A percentile compares a stretch with the other conserved stretches of the same genome.
Conservation (phyloP, 441 rosid genomes). For the Syzygium malaccense region DNA sequence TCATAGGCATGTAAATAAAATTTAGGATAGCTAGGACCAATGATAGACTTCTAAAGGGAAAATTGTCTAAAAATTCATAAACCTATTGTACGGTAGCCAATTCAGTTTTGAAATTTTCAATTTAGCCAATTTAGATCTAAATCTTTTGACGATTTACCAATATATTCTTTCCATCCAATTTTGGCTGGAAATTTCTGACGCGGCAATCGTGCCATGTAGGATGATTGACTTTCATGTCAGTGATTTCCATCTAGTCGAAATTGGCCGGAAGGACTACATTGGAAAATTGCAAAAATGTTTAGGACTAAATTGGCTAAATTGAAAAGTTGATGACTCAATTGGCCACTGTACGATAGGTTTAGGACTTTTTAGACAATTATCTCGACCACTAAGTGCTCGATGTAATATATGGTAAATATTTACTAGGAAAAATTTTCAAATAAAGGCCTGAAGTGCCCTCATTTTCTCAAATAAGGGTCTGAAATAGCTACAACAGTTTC, state of each 20-base stretch:
- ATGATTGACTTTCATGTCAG: rapidly evolving
- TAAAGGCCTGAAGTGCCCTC: no score
- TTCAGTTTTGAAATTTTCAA: neutral
- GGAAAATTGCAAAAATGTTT: neutral
- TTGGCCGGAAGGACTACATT: neutral
- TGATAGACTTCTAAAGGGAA: neutral
- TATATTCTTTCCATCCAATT: rapidly evolving
- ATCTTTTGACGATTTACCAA: neutral
- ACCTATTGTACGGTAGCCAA: rapidly evolving
- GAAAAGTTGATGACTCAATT: neutral
- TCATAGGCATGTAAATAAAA: neutral
- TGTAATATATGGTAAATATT: no score
- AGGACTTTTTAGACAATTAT: neutral
- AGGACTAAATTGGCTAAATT: neutral
- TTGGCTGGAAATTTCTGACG: neutral
- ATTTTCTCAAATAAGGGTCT: no score
- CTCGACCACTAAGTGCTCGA: neutral
- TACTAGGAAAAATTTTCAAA: no score
- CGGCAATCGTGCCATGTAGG: neutral
- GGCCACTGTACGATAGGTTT: neutral
- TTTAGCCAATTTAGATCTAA: neutral
- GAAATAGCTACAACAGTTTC: no score
- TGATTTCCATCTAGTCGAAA: neutral
- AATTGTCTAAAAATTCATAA: neutral
- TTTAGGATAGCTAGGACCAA: neutral